Conservation (phyloP, 2,329 filamentous ascomycete species). For the Fusarium goolgardi region DNA sequence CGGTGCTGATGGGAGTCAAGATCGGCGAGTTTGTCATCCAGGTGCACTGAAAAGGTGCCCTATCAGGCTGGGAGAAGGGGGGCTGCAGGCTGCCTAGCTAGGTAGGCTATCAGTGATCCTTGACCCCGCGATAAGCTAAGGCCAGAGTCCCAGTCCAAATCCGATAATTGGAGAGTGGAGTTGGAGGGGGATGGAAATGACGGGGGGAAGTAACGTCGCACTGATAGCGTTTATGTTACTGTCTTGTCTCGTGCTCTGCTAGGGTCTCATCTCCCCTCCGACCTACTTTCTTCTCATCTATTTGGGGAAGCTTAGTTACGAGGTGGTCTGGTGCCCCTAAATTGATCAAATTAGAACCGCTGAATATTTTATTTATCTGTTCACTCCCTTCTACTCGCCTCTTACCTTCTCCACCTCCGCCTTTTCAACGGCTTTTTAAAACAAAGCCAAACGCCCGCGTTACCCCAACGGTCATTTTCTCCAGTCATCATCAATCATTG, state of each 20-base stretch:
- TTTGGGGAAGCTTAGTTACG: slow-evolving; percentile 26
- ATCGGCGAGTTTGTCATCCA: slow-evolving; percentile 11
- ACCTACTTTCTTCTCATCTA: slow-evolving; percentile 6
- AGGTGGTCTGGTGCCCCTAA: slow-evolving; percentile 16
- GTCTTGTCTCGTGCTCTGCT: not conserved
- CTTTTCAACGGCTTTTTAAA: slow-evolving; percentile 31
- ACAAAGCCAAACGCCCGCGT: slow-evolving; percentile 4
- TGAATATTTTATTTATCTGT: slow-evolving; percentile 1
- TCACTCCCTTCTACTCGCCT: not conserved
- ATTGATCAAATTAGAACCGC: not conserved
- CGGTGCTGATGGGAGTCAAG: not conserved
- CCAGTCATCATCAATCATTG: not conserved
- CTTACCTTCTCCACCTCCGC: slow-evolving; percentile 12
- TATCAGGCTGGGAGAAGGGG: slow-evolving; percentile 9
- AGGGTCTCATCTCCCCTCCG: slow-evolving; percentile 5
- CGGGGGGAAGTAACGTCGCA: slow-evolving; percentile 17
- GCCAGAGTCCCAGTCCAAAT: not conserved
- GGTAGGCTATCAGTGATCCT: slow-evolving; percentile 9
- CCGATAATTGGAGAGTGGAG: not conserved
- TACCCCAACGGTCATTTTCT: slow-evolving; percentile 7
- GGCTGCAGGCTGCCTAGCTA: not conserved
- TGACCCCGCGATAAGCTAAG: slow-evolving; percentile 28
- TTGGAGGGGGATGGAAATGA: not conserved
- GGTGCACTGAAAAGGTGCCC: not conserved
- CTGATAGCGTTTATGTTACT: slow-evolving; percentile 20